Percentiles rank a stretch among this genome's conserved stretches.
phyloP scores from a whole-genome alignment of 768 basidiomycete species.

The Lactarius indigo region DNA sequence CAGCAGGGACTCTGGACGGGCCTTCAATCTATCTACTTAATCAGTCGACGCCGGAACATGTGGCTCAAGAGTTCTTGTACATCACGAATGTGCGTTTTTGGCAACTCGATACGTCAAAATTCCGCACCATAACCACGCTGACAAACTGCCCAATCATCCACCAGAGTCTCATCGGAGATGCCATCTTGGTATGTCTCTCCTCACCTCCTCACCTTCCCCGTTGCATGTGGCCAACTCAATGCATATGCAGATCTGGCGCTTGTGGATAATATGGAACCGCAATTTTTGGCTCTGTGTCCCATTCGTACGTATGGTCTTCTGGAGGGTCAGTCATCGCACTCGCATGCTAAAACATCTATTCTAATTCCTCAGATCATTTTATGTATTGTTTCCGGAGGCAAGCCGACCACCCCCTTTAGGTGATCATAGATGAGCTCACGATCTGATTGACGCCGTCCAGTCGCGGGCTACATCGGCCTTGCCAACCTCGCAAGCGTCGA shows the following conservation, averaged over 20 bases:
- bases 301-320: constrained; percentile 8
- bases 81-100: constrained; percentile 13
- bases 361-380: constrained; percentile 1
- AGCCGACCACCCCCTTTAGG: not conserved
- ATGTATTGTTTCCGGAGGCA: constrained; percentile 3
- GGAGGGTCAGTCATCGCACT: not conserved
- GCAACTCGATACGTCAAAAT: too few species aligned
- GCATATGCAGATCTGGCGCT: constrained; percentile 17
- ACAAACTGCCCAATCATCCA: not conserved
- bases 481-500: not conserved
- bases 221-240: not conserved
- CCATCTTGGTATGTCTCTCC: constrained; percentile 7
- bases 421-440: too few species aligned
- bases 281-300: constrained; percentile 8
- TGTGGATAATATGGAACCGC: constrained; percentile 21
- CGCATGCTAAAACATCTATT: not conserved
- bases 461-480: constrained; percentile 11
- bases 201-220: too few species aligned
- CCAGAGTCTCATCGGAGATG: constrained; percentile 20
- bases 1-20: not conserved
- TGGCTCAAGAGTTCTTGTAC: constrained; percentile 11
- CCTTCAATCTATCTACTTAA: not conserved
- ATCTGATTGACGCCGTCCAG: not conserved
- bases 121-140: not conserved
- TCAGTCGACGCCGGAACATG: constrained; percentile 11